A percentile compares a stretch with the other conserved stretches of the same genome.
Conservation (phyloP, 257 asterid genomes). For the Prunella vulgaris region DNA sequence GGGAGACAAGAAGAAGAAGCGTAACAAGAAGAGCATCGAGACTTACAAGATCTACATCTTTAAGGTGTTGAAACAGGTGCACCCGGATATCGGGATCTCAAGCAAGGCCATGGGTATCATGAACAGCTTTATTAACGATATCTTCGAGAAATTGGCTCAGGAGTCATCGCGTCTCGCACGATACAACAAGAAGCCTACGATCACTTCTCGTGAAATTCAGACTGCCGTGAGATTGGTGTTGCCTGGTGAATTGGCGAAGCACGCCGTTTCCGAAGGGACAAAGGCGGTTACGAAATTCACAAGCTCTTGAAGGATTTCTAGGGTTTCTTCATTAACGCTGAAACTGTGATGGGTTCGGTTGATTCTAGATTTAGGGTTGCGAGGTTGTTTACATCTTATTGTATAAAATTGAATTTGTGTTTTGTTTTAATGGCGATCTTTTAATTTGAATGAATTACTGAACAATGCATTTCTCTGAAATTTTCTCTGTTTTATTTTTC, state of each 20-base stretch:
- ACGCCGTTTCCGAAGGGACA: slow-evolving; percentile 61
- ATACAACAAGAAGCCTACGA: slow-evolving; percentile 63
- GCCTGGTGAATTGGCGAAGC: slow-evolving; percentile 61
- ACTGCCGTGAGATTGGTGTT: slow-evolving; percentile 56
- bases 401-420: neutral
- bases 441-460: too few relatives aligned
- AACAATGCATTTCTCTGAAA: too few relatives aligned
- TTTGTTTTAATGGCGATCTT: too few relatives aligned
- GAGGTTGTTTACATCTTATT: neutral
- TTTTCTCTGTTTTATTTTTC: too few relatives aligned
- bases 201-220: slow-evolving; percentile 59
- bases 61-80: slow-evolving; percentile 61
- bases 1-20: slow-evolving; percentile 64
- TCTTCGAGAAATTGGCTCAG: slow-evolving; percentile 56
- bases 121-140: slow-evolving; percentile 67
- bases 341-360: neutral
- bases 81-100: slow-evolving; percentile 60
- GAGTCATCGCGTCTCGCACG: slow-evolving; percentile 47
- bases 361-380: neutral
- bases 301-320: slow-evolving; percentile 31
- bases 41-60: slow-evolving; percentile 84
- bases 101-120: slow-evolving; percentile 73
- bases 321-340: neutral
- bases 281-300: slow-evolving; percentile 68
- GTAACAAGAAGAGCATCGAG: slow-evolving; percentile 46